Evolutionary conservation across 164 flowering plant species (phyloP).

Genomic region (Liquidambar formosana): DNA sequence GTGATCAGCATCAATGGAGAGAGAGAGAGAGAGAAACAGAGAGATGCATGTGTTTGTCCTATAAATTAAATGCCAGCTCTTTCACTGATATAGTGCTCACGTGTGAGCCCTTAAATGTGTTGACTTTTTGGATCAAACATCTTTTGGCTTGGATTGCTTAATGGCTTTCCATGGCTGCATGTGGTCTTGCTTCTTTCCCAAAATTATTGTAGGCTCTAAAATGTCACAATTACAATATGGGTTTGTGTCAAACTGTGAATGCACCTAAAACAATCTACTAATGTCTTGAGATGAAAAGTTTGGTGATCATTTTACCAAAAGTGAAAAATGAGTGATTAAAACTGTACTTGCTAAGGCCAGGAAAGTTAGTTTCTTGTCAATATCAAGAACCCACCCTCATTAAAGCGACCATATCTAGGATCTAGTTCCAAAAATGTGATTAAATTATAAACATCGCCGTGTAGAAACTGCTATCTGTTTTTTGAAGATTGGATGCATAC

Average conservation of each 20-base stretch:
- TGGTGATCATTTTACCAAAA: too few species aligned
- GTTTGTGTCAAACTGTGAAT: too few species aligned
- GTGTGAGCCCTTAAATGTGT: slow-evolving; percentile 32
- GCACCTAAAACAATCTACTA: too few species aligned
- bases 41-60: neutral
- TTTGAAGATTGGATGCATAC: neutral
- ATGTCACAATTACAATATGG: too few species aligned
- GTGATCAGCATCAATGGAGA: neutral
- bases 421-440: slow-evolving; percentile 13
- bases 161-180: neutral
- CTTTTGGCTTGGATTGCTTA: neutral
- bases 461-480: slow-evolving; percentile 21
- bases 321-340: neutral
- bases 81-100: slow-evolving; percentile 20
- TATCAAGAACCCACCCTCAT: slow-evolving; percentile 26
- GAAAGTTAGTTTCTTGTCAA: slow-evolving; percentile 39
- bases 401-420: slow-evolving; percentile 22
- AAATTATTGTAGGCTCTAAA: neutral
- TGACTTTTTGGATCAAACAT: slow-evolving; percentile 27
- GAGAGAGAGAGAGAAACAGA: slow-evolving; percentile 12
- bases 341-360: neutral
- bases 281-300: too few species aligned
- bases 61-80: slow-evolving; percentile 21
- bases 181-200: slow-evolving; percentile 5
- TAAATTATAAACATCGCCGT: slow-evolving; percentile 20